A percentile compares a stretch with the other conserved stretches of the same genome.
These are phyloP conservation scores for Anisodus acutangulus DNA, from an alignment of 257 asterid genomes.

Conservation along the genomic window DNA sequence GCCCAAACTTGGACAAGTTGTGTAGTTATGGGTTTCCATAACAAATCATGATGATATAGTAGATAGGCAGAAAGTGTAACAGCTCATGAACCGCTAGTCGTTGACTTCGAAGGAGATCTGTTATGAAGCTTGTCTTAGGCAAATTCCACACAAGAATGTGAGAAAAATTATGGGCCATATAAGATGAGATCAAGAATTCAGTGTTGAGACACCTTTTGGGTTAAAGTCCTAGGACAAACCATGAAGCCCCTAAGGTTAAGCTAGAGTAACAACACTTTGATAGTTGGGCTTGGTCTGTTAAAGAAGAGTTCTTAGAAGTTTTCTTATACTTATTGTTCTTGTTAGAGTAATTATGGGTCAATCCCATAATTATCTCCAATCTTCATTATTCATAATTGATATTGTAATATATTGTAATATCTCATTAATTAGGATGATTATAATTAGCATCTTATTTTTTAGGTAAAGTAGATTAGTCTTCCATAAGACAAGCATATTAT, in stretches of 20 bases:
- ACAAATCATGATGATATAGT: neutral
- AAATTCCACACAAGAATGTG: neutral
- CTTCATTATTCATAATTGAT: too few species aligned
- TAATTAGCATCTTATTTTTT: too few species aligned
- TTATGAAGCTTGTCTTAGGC: neutral
- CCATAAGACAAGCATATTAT: too few species aligned
- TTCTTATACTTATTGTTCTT: neutral
- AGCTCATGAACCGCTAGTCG: neutral
- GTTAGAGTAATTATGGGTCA: too few species aligned
- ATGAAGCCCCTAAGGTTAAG: too few species aligned
- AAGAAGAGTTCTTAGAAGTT: neutral
- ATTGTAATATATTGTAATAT: too few species aligned
- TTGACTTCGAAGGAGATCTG: neutral
- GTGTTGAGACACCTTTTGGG: neutral
- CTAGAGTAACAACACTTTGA: neutral
- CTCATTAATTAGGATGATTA: too few species aligned
- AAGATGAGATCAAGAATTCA: too few species aligned
- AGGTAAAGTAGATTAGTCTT: too few species aligned
- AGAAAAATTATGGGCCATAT: neutral
- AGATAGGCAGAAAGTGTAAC: neutral
- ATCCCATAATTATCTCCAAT: too few species aligned
- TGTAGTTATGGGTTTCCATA: neutral
- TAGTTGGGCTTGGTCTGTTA: neutral
- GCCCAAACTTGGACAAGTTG: neutral
- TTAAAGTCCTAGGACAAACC: neutral